Evolutionary conservation across 2,329 filamentous ascomycete genomes (phyloP), one percentile per base, ranked within the genome.

Genomic region (Fusarium mundagurra): DNA sequence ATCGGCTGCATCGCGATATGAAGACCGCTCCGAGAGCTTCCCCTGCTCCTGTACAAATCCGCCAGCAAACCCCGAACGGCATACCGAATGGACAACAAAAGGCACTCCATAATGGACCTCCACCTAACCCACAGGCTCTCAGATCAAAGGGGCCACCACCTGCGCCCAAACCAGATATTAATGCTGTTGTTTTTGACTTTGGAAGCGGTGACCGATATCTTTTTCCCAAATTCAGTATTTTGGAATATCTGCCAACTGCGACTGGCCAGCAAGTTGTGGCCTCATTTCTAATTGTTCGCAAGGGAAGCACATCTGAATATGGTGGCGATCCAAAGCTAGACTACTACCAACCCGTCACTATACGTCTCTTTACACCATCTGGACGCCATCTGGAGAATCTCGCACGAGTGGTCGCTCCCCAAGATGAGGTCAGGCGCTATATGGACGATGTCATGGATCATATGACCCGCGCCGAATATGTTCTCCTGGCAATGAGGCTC

Each of bases 271-370:
- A 91, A 65, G 88, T 93, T 5, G 88, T 94, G 48, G 92, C 92
- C 7, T 95, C 93, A 2, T 96, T 96, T 78, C 85, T 96, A 17
- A 90, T 95, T 67, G 92, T 94, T 11, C 91, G 92, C 55, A 92
- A 92, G 80, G 93, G 91, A 36, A 92, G 90, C 75, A 86, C 85
- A n/a, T 88, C 90, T 4, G 91, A 92, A 75, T 90, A 91, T 66
- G 87, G 88, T 64, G 89, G 88, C n/a, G 89, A 92, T 71, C 89
- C 89, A 2, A 83, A 85, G 14, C 82, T 92, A 18, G 91, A 94
- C 77, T 94, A 93, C 82, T 96, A 94, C 79, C 92, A 95, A 75
- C 93, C 93, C 5, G 88, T 95, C 34, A 92, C 88, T 0, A 87
- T 93, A 60, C 87, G 90, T 24, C 81, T 93, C 31, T 87, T 86